phyloP scores from a whole-genome alignment of 2,329 filamentous ascomycete species.

The Parastagonospora avenae region DNA sequence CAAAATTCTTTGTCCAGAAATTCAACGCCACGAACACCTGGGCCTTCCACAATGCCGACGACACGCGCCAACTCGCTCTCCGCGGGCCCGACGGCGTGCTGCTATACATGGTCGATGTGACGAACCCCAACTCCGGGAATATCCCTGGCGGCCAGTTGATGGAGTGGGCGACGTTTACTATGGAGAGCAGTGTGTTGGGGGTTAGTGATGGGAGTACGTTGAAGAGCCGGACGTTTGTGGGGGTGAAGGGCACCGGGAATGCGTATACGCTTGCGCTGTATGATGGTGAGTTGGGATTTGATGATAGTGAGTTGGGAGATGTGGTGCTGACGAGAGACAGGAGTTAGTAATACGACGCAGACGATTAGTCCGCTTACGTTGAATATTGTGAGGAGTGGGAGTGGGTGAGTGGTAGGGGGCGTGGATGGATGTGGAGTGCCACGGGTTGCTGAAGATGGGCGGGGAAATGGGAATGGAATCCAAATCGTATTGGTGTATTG shows the following conservation, averaged over 20 bases:
- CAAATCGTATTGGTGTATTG: too few species aligned
- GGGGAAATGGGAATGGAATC: too few species aligned
- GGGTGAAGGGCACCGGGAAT: slow-evolving; percentile 15
- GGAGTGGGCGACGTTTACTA: slow-evolving; percentile 39
- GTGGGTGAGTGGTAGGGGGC: background rate
- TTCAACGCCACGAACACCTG: slow-evolving; percentile 32
- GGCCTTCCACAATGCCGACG: slow-evolving; percentile 30
- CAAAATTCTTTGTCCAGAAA: slow-evolving; percentile 31
- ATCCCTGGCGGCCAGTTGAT: slow-evolving; percentile 33
- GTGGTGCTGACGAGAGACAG: slow-evolving; percentile 15
- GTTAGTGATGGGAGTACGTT: slow-evolving; percentile 36
- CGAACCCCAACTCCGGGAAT: slow-evolving; percentile 20
- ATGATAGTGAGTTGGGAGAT: background rate
- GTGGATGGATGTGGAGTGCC: too few species aligned
- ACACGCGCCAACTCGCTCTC: slow-evolving; percentile 36
- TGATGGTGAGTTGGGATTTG: slow-evolving; percentile 26
- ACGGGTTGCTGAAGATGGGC: too few species aligned
- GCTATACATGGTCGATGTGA: slow-evolving; percentile 31
- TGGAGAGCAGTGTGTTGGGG: slow-evolving; percentile 28
- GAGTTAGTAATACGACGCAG: slow-evolving; percentile 21
- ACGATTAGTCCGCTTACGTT: slow-evolving; percentile 26
- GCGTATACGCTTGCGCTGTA: slow-evolving; percentile 29
- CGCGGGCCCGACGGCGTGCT: slow-evolving; percentile 26
- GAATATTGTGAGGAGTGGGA: slow-evolving; percentile 19
- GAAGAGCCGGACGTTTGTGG: slow-evolving; percentile 32